Base-by-base conservation (phyloP, 129 eudicot species). In the Centaurea solstitialis region DNA sequence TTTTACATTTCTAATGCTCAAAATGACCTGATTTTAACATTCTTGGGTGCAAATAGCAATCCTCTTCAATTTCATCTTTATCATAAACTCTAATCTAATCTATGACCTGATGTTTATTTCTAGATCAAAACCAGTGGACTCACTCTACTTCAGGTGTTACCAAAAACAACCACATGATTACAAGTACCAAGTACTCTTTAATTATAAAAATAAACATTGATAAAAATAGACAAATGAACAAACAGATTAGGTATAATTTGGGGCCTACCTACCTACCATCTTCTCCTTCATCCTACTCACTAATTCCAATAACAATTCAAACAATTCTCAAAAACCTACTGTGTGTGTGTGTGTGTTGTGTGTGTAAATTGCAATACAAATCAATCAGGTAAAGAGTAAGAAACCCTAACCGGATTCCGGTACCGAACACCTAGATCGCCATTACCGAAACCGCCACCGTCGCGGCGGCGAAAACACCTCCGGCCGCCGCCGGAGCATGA, bases 401-500 rank as follows among this genome's bases (percentile, higher is more conserved):
- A 76, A 76, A 71, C 22, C 6, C 73, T 59, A 18, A 82, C 86
- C 73, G 18, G 73, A 71, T 70, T 70, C 72, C 66, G 23, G 77
- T 69, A 76, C 20, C 40, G 78, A 21, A 43, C 68, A 59, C 47
- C 37, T 6, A 47, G 68, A 78, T 73, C 73, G 30, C 73, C 79
- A 22, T 79, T 37, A 70, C 76, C 18, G 23, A 70, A 79, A 70
- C 33, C 76, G 17, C 50, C 76, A 21, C 26, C 15, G 1, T 70
- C 83, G 62, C 50, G 30, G 23, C 81, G 18, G 76, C 53, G 17
- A 82, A 76, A 9, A 62, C 38, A 28, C 30, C 43, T 5, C 59
- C 83, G 30, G 72, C 72, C 15, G 72, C 72, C 15, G 72, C 0
- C 6, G 17, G 30, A 26, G 30, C 4, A 53, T 15, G 26, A 6